Conservation (phyloP, 176 grass and related monocot genomes). For the Guadua angustifolia region DNA sequence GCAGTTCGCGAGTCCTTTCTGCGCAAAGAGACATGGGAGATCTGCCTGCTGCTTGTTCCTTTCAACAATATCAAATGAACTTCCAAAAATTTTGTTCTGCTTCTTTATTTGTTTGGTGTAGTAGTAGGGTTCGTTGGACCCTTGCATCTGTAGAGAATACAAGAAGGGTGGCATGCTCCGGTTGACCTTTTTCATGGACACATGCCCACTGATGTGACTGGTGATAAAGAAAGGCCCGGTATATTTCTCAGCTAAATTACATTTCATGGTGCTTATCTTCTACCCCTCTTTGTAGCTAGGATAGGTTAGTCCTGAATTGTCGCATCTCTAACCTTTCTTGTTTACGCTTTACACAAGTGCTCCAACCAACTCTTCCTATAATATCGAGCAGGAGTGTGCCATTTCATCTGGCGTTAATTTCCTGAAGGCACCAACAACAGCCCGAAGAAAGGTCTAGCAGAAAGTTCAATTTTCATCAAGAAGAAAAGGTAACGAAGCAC, state of each 20-base stretch:
- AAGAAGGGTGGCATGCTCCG: neutral
- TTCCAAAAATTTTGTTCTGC: slow-evolving; percentile 24
- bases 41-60: neutral
- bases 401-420: neutral
- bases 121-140: neutral
- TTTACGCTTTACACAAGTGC: neutral
- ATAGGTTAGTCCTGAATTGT: neutral
- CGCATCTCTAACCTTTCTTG: neutral
- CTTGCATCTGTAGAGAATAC: slow-evolving; percentile 20
- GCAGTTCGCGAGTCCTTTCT: slow-evolving; percentile 12
- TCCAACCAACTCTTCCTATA: neutral
- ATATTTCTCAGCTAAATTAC: neutral
- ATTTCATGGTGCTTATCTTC: neutral
- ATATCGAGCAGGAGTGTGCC: neutral
- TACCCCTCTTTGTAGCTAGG: neutral
- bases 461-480: slow-evolving; percentile 15
- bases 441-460: neutral
- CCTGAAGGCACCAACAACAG: neutral
- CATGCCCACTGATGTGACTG: neutral
- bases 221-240: neutral
- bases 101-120: slow-evolving; percentile 38
- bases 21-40: slow-evolving; percentile 34
- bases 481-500: neutral
- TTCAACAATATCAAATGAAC: neutral
- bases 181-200: neutral